phyloP scores from a whole-genome alignment of 2,329 filamentous ascomycete species.

The Claviceps sorghi region DNA sequence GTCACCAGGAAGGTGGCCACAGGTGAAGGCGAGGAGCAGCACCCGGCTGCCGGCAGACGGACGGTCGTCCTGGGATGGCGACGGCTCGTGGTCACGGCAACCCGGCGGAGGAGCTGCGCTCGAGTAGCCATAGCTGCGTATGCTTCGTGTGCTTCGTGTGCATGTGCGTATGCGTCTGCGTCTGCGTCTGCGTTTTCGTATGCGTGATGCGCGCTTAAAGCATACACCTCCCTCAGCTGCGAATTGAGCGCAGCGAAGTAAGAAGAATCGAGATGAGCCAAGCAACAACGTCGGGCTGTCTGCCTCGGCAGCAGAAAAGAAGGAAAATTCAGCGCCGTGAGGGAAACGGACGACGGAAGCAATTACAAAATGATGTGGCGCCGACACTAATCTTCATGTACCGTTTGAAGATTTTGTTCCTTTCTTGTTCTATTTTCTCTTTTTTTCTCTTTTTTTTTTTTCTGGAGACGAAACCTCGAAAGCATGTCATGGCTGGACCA shows the following conservation, averaged over 20 bases:
- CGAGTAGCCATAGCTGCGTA: conserved; percentile 4
- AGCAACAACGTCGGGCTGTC: background rate
- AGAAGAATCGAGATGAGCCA: background rate
- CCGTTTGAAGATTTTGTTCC: too few species aligned
- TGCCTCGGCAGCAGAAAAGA: background rate
- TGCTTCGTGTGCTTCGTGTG: background rate
- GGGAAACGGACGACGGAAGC: background rate
- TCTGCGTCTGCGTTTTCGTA: background rate
- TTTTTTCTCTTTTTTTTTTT: background rate
- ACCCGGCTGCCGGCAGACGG: background rate
- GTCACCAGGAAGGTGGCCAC: conserved; percentile 10
- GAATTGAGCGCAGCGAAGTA: background rate
- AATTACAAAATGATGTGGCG: background rate
- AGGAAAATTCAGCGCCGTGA: background rate
- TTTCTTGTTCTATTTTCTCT: too few species aligned
- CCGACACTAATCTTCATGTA: background rate
- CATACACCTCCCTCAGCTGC: background rate
- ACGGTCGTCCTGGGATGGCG: background rate
- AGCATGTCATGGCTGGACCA: background rate
- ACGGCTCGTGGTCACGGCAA: background rate
- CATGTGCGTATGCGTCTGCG: background rate
- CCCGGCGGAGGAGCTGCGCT: conserved; percentile 3
- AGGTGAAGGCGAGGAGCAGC: background rate
- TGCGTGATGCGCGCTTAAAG: background rate
- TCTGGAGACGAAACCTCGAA: background rate